A percentile compares a stretch with the other conserved stretches of the same genome.
phyloP scores from a whole-genome alignment of 345 rosid species.

The Eucalyptus sp. region DNA sequence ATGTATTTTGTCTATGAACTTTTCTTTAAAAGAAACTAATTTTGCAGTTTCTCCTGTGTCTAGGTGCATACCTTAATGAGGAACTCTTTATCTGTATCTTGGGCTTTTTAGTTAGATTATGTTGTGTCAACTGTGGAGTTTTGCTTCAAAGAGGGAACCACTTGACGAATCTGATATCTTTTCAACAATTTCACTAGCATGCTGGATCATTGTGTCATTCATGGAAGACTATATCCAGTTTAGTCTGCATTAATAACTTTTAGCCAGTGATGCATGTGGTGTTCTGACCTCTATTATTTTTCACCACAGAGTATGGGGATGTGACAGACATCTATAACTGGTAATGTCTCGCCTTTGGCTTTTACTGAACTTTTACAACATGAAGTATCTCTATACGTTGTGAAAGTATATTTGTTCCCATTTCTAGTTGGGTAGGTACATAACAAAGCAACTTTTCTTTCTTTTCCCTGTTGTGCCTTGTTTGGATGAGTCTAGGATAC shows the following conservation, averaged over 20 bases:
- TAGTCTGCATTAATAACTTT: background rate
- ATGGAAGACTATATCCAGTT: background rate
- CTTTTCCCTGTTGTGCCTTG: background rate
- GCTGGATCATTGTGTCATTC: background rate
- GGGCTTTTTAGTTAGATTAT: background rate
- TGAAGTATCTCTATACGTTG: background rate
- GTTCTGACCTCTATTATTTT: background rate
- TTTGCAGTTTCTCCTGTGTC: background rate
- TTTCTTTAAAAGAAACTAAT: background rate
- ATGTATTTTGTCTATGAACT: background rate
- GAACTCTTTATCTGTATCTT: background rate
- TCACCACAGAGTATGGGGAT: constrained; percentile 80
- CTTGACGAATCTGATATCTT: background rate
- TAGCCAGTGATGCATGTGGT: background rate
- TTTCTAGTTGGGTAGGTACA: background rate
- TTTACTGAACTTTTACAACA: background rate
- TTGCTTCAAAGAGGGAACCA: background rate
- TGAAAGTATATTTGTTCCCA: background rate
- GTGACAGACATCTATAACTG: constrained; percentile 94
- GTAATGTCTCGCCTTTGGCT: constrained; percentile 25
- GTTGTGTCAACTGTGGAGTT: background rate
- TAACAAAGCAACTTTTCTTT: background rate
- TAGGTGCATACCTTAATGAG: background rate
- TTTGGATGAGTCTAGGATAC: background rate
- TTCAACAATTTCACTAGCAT: background rate